Evolutionary conservation across 768 basidiomycete species (phyloP).

Genomic region (Gymnopilus dilepis): DNA sequence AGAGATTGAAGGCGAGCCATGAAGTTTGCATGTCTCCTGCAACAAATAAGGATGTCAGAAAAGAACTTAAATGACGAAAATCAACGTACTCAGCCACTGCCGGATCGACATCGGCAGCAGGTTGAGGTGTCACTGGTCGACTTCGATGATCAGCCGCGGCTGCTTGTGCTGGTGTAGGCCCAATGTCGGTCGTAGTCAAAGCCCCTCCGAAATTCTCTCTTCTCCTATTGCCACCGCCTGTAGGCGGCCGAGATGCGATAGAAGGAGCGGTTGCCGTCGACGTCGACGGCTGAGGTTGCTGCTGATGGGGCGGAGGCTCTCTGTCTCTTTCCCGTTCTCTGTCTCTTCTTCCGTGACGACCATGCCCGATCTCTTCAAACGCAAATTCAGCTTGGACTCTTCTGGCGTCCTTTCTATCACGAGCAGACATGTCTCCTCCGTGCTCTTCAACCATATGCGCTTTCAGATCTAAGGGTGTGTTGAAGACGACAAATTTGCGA

Average conservation of each 20-base stretch:
- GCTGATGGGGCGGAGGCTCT: constrained; percentile 46
- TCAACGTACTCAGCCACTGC: constrained; percentile 55
- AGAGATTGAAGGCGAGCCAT: constrained; percentile 64
- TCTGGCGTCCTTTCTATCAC: constrained; percentile 70
- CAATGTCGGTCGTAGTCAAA: constrained; percentile 52
- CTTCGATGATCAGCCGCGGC: constrained; percentile 33
- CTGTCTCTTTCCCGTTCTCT: constrained; percentile 38
- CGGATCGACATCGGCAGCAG: constrained; percentile 57
- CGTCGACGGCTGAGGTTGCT: constrained; percentile 26
- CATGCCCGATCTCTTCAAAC: constrained; percentile 50
- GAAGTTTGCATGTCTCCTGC: constrained; percentile 71
- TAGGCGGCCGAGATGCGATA: constrained; percentile 29
- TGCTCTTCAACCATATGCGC: constrained; percentile 91
- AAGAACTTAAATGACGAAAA: constrained; percentile 3
- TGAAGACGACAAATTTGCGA: constrained; percentile 95
- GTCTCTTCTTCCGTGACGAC: constrained; percentile 46
- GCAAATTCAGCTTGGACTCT: constrained; percentile 77
- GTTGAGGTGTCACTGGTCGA: constrained; percentile 45
- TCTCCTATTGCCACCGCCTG: constrained; percentile 45
- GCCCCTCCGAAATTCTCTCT: constrained; percentile 67
- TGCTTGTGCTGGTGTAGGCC: constrained; percentile 18
- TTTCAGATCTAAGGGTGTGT: constrained; percentile 83
- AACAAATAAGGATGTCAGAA: constrained; percentile 5
- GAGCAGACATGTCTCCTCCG: constrained; percentile 71
- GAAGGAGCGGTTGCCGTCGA: constrained; percentile 22